Conservation (phyloP, 225 moss, liverwort and hornwort species). For the Takakia lepidozioides region DNA sequence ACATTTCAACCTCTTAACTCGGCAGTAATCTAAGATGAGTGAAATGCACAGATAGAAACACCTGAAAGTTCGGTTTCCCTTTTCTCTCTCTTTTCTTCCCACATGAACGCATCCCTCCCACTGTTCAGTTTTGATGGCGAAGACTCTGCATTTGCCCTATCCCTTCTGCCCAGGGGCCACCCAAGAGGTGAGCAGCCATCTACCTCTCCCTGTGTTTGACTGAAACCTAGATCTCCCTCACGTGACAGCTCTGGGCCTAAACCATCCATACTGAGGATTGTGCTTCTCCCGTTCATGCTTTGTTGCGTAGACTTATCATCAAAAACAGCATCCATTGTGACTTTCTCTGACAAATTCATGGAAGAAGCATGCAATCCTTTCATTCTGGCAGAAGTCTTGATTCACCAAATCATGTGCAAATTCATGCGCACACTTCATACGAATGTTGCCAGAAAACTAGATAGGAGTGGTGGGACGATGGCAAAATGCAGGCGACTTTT, state of each 20-base stretch:
- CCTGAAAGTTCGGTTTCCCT: constrained; percentile 93
- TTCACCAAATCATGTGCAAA: too few species aligned
- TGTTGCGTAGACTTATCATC: constrained; percentile 56
- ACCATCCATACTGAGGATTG: constrained; percentile 66
- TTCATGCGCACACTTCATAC: too few species aligned
- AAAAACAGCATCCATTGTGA: too few species aligned
- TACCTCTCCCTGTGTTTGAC: constrained; percentile 53
- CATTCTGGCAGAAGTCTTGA: too few species aligned
- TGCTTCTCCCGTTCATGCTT: constrained; percentile 67
- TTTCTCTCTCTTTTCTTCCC: constrained; percentile 95
- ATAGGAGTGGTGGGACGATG: too few species aligned
- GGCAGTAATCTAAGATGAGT: too few species aligned
- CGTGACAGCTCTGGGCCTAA: constrained; percentile 63
- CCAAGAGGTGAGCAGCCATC: constrained; percentile 68
- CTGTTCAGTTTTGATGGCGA: constrained; percentile 57
- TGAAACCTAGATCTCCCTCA: constrained; percentile 67
- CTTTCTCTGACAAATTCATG: too few species aligned
- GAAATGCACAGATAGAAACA: too few species aligned
- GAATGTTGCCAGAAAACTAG: too few species aligned
- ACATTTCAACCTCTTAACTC: too few species aligned
- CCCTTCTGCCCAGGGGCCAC: constrained; percentile 67
- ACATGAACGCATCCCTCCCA: constrained; percentile 71
- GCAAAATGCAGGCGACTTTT: too few species aligned
- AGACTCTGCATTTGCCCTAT: constrained; percentile 36
- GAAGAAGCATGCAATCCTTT: too few species aligned